Conservation (phyloP, 192 early-diverging fungal genomes). For the Spinellus fusiger region DNA sequence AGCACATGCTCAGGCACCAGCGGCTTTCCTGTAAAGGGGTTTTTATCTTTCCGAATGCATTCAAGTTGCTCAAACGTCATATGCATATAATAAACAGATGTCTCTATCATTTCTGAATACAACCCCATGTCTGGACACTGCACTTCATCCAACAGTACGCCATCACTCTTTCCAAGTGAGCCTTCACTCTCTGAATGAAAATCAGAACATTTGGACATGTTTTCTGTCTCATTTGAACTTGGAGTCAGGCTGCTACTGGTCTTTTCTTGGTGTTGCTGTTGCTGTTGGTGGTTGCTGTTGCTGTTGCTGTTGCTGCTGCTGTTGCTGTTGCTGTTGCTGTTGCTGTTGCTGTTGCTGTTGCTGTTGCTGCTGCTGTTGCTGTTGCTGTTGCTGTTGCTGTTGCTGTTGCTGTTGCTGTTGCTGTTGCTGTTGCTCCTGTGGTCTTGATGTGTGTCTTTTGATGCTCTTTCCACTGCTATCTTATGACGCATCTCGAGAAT, state of each 20-base stretch:
- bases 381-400: background rate
- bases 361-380: slow-evolving; percentile 3
- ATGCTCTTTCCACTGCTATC: background rate
- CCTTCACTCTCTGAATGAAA: no score
- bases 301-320: background rate
- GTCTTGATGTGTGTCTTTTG: no score
- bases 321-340: background rate
- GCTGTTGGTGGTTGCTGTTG: background rate
- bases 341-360: background rate
- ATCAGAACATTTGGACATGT: no score
- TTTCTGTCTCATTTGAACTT: no score
- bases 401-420: background rate
- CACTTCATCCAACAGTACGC: background rate
- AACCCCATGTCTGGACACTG: background rate
- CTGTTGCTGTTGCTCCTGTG: no score
- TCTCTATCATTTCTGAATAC: background rate
- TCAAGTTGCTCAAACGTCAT: slow-evolving; percentile 49
- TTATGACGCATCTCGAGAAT: background rate
- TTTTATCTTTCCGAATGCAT: slow-evolving; percentile 32
- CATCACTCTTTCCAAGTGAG: background rate
- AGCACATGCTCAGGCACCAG: slow-evolving; percentile 31
- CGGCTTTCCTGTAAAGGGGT: slow-evolving; percentile 25
- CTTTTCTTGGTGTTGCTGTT: background rate
- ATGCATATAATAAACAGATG: slow-evolving; percentile 45
- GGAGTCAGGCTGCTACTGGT: no score